phyloP scores from a whole-genome alignment of 768 basidiomycete species.

The Boletus rex-veris region DNA sequence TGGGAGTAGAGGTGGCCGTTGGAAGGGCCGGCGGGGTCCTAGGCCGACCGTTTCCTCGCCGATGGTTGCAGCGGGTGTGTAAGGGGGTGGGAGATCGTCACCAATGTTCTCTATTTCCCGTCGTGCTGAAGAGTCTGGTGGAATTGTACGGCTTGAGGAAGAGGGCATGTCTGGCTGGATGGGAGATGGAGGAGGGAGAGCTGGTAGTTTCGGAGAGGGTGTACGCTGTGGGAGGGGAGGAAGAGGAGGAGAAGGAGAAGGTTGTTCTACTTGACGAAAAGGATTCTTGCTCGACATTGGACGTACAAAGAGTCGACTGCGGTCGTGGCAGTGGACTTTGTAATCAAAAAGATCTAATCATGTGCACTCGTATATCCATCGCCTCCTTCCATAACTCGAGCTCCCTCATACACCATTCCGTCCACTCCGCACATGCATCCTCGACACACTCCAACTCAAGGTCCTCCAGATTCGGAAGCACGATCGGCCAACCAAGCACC shows the following conservation, averaged over 20 bases:
- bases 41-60: slow-evolving; percentile 64
- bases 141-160: not conserved
- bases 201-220: not conserved
- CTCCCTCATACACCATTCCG: slow-evolving; percentile 7
- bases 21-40: slow-evolving; percentile 64
- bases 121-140: not conserved
- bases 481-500: slow-evolving; percentile 3
- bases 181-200: slow-evolving; percentile 4
- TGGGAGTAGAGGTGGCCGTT: slow-evolving; percentile 33
- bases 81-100: slow-evolving; percentile 69
- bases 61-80: slow-evolving; percentile 54
- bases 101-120: slow-evolving; percentile 18
- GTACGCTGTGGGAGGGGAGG: slow-evolving; percentile 2
- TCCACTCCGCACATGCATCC: slow-evolving; percentile 1
- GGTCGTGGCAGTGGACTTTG: no score
- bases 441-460: slow-evolving; percentile 15
- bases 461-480: slow-evolving; percentile 12
- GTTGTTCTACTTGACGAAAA: slow-evolving; percentile 8
- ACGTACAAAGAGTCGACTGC: not conserved
- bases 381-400: slow-evolving; percentile 12
- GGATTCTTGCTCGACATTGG: slow-evolving; percentile 21
- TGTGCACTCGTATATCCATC: not conserved
- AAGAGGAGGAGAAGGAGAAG: slow-evolving; percentile 8
- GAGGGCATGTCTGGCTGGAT: not conserved
- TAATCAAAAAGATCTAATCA: no score